Evolutionary conservation across 805 yeast genomes (phyloP).

Genomic region (Starmerella vaccinii): DNA sequence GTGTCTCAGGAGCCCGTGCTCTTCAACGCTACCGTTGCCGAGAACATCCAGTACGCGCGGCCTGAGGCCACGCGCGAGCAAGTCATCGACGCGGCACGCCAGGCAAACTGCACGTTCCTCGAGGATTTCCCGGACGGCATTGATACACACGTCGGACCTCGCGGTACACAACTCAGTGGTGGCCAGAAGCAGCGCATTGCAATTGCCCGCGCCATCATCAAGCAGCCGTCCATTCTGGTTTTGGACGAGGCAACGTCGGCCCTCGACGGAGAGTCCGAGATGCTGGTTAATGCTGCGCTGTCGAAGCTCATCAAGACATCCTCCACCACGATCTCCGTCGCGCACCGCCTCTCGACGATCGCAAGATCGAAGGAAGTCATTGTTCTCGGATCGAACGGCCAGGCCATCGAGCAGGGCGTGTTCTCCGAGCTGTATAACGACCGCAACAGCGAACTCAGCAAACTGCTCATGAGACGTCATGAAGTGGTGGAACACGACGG

Average conservation of each 20-base stretch:
- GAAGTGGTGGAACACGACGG: slow-evolving; percentile 15
- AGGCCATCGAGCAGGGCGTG: slow-evolving; percentile 61
- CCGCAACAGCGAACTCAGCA: slow-evolving; percentile 39
- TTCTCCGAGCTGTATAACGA: slow-evolving; percentile 44
- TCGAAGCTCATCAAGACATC: slow-evolving; percentile 44
- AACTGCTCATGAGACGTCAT: slow-evolving; percentile 29
- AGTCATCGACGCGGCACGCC: slow-evolving; percentile 50
- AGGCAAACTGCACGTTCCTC: slow-evolving; percentile 72
- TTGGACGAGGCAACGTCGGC: slow-evolving; percentile 95
- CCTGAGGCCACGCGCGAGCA: slow-evolving; percentile 48
- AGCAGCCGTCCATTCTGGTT: slow-evolving; percentile 68
- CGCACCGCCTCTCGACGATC: slow-evolving; percentile 84
- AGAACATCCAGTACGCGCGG: slow-evolving; percentile 70
- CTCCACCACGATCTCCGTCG: slow-evolving; percentile 69
- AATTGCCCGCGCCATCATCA: slow-evolving; percentile 72
- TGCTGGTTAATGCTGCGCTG: slow-evolving; percentile 68
- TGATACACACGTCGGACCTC: slow-evolving; percentile 74
- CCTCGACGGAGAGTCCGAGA: slow-evolving; percentile 77
- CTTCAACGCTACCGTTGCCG: slow-evolving; percentile 75
- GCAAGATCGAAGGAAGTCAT: slow-evolving; percentile 69
- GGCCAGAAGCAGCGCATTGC: slow-evolving; percentile 94
- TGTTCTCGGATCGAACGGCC: slow-evolving; percentile 65
- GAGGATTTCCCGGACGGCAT: slow-evolving; percentile 68
- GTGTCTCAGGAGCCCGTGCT: slow-evolving; percentile 90
- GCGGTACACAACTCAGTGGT: slow-evolving; percentile 83